Base-by-base conservation (phyloP, 2,329 filamentous ascomycete species). In the Diaporthe citrichinensis region DNA sequence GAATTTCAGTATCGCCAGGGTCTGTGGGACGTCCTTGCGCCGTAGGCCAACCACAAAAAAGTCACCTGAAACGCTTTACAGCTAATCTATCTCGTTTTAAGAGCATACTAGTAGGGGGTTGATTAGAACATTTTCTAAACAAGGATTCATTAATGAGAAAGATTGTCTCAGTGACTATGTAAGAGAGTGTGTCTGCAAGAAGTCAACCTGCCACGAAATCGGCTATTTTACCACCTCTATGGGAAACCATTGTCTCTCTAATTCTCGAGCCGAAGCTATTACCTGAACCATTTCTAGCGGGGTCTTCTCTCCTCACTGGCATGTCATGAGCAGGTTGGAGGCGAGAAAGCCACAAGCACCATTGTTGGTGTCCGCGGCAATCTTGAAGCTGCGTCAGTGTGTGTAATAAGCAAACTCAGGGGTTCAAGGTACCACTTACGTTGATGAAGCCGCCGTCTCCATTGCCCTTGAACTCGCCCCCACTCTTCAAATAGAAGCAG, bases 361-460 rank as follows among this genome's bases (percentile, higher is more conserved):
- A 7, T 68, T 68, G 41, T 68, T 68, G 31, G 62, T 68, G 12
- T 68, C 62, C 9, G 14, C 62, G 23, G 62, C 62, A 17, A 68
- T 36, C 62, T 68, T n/a, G 28, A 6, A 25, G 15, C 12, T 36
- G 44, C 3, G 23, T 68, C 28, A 68, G 62, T 12, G 34, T 25
- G 44, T 10, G 14, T 39, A 4, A 20, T 23, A 25, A 51, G 31
- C 44, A 51, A 2, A 36, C 28, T 67, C 25, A 10, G 10, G 41
- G 61, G 17, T n/a, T 14, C 10, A 10, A 34, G 31, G 28, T 28
- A 20, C 51, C 12, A n/a, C 62, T 4, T 36, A 68, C 62, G 14
- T 68, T 68, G 62, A 68, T 68, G 62, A 68, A 68, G 3, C 62
- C 62, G 14, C 62, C 62, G 4, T 68, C 62, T 51, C 62, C 62